These are phyloP conservation scores for Aspergillus heteromorphus DNA, from an alignment of 495 filamentous ascomycete species.

Conservation along the genomic window DNA sequence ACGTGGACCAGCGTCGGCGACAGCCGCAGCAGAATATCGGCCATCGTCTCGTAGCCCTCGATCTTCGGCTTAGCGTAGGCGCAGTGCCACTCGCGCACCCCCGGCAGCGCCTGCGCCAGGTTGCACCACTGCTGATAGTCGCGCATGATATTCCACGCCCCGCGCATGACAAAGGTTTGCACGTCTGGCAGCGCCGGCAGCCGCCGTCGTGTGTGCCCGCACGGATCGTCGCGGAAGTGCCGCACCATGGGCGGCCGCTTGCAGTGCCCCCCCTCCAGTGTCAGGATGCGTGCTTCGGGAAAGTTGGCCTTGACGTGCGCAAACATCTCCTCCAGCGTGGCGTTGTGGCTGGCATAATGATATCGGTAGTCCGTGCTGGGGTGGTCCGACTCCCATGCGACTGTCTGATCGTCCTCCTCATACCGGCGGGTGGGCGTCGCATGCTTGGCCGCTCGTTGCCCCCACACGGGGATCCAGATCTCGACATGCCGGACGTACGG, in stretches of 20 bases:
- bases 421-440: constrained; percentile 29
- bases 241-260: constrained; percentile 62
- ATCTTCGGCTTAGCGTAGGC: constrained; percentile 64
- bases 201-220: constrained; percentile 19
- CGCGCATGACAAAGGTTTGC: constrained; percentile 62
- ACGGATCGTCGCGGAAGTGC: constrained; percentile 40
- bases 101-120: constrained; percentile 56
- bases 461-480: constrained; percentile 70
- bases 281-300: constrained; percentile 56
- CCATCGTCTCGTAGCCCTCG: constrained; percentile 62
- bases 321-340: constrained; percentile 63
- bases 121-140: constrained; percentile 56
- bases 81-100: constrained; percentile 64
- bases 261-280: constrained; percentile 70
- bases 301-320: constrained; percentile 52
- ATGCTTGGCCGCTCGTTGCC: constrained; percentile 37
- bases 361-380: constrained; percentile 38
- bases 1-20: constrained; percentile 52
- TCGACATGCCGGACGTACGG: constrained; percentile 65
- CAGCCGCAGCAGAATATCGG: constrained; percentile 47
- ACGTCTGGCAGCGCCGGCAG: constrained; percentile 42
- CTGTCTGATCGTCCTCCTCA: constrained; percentile 21
- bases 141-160: constrained; percentile 71
- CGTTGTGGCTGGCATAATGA: constrained; percentile 51
- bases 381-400: constrained; percentile 30